A percentile compares a stretch with the other conserved stretches of the same genome.
Conservation (phyloP, 75 land plant species). For the Picea sitchensis region DNA sequence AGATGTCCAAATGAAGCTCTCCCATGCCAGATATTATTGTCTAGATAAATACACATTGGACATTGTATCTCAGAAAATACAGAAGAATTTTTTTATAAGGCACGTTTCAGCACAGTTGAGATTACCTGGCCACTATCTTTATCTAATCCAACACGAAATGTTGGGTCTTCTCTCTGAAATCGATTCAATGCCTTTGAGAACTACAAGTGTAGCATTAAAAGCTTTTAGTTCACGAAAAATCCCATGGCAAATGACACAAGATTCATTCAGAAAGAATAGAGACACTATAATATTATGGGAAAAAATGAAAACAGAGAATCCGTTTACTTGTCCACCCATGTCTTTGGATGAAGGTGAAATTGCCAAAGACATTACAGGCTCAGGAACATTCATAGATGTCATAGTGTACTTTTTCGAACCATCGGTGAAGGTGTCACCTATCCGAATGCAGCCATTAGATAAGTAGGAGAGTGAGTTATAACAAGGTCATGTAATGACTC, state of each 20-base stretch:
- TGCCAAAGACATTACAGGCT: conserved; percentile 99
- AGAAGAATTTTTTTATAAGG: neutral
- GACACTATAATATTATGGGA: neutral
- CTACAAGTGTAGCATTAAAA: conserved; percentile 22
- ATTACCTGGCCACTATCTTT: conserved; percentile 94
- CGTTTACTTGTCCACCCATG: conserved; percentile 67
- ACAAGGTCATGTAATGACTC: neutral
- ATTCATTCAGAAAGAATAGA: neutral
- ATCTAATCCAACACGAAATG: conserved; percentile 95
- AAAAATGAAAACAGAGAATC: conserved; percentile 10
- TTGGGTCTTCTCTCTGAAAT: conserved; percentile 98
- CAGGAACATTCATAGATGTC: conserved; percentile 99
- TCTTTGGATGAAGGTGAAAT: conserved; percentile 80
- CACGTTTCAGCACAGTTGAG: neutral
- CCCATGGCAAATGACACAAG: neutral
- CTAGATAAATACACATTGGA: conserved; percentile 31
- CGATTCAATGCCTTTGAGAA: conserved; percentile 99
- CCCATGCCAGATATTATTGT: conserved; percentile 99
- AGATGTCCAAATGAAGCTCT: conserved; percentile 95
- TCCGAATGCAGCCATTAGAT: neutral
- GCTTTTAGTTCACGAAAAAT: neutral
- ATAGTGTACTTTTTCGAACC: conserved; percentile 91
- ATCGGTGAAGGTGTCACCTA: conserved; percentile 99
- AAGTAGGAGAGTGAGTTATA: neutral
- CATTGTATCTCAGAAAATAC: neutral